A percentile compares a stretch with the other conserved stretches of the same genome.
These are phyloP conservation scores for Erythrophleum fordii DNA, from an alignment of 306 rosid species.

Conservation along the genomic window DNA sequence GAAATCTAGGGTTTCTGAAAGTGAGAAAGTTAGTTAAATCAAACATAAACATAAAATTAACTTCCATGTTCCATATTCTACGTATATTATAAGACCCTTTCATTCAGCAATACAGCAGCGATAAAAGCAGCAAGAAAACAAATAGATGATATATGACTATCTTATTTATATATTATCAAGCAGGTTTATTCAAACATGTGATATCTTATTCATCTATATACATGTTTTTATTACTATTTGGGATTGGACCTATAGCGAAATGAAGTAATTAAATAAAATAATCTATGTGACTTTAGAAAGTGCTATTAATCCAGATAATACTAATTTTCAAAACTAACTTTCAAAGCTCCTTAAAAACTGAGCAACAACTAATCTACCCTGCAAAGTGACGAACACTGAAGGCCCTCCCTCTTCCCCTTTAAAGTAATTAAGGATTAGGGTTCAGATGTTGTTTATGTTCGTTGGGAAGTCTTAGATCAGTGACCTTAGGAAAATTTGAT, in stretches of 20 bases:
- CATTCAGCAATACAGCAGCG: background rate
- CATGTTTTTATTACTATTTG: background rate
- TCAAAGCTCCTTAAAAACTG: constrained; percentile 31
- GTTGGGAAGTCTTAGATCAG: constrained; percentile 77
- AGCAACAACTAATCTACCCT: constrained; percentile 84
- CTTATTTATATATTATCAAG: constrained; percentile 8
- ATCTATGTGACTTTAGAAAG: constrained; percentile 12
- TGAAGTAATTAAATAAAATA: constrained; percentile 6
- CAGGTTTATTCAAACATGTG: constrained; percentile 3
- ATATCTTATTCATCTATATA: constrained; percentile 22
- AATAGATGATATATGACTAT: background rate
- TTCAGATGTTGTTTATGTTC: constrained; percentile 73
- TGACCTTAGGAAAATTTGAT: constrained; percentile 71
- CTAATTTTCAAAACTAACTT: constrained; percentile 21
- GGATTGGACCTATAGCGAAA: constrained; percentile 4
- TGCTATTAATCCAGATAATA: constrained; percentile 8
- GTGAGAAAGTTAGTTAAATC: constrained; percentile 43
- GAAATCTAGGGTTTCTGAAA: no score
- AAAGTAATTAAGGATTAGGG: constrained; percentile 68
- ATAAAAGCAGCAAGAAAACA: constrained; percentile 12
- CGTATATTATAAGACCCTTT: constrained; percentile 3
- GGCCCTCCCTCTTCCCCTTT: constrained; percentile 81
- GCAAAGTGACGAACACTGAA: constrained; percentile 79
- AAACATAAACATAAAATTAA: constrained; percentile 27
- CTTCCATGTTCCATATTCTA: constrained; percentile 16